phyloP scores from a whole-genome alignment of 23 red algal genomes.

The Gracilaria gracilis region DNA sequence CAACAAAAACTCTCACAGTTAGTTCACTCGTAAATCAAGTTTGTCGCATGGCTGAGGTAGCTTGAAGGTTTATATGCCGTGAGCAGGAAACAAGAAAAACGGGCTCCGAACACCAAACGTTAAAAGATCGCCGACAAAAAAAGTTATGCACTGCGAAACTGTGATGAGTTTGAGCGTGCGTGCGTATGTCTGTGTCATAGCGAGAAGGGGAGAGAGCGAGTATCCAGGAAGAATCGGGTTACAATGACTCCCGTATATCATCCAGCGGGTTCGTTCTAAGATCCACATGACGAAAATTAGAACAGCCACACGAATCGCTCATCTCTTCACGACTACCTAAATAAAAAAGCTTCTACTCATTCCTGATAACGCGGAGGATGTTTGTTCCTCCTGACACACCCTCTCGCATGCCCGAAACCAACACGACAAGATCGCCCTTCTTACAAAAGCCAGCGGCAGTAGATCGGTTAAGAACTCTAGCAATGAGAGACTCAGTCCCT shows the following conservation, averaged over 20 bases:
- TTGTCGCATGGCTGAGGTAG: not conserved
- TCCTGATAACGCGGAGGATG: constrained; percentile 85
- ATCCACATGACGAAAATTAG: not conserved
- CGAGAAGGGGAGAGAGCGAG: not conserved
- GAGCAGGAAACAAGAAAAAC: not conserved
- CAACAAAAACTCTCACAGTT: not conserved
- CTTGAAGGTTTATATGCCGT: not conserved
- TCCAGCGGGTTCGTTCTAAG: not conserved
- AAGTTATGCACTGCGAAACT: not conserved
- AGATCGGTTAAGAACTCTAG: constrained; percentile 71
- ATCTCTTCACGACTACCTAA: constrained; percentile 2
- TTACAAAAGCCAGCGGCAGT: constrained; percentile 66
- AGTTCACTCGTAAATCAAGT: not conserved
- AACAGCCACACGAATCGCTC: not conserved
- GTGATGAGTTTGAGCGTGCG: not conserved
- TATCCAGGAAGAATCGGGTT: not conserved
- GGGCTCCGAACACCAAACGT: not conserved
- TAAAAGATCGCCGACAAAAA: not conserved
- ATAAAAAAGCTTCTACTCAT: constrained; percentile 59
- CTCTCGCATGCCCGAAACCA: constrained; percentile 94
- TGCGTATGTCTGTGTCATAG: not conserved
- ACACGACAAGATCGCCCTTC: constrained; percentile 84
- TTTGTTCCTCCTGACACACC: constrained; percentile 89
- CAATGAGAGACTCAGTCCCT: constrained; percentile 93
- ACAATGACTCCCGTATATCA: not conserved